phyloP scores from a whole-genome alignment of 371 early-diverging fungal species.

The Mortierella sp. region DNA sequence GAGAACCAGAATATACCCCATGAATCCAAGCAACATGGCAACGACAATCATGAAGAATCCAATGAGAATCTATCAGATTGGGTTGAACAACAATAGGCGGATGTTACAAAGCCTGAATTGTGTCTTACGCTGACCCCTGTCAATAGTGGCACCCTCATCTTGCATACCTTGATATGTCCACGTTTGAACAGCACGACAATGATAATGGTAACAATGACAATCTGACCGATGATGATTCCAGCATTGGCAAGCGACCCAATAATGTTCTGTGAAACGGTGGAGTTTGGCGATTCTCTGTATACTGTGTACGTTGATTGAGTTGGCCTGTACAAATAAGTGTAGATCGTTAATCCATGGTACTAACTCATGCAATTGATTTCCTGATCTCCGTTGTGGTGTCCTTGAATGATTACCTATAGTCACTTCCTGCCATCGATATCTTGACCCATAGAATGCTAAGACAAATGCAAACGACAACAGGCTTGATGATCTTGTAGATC shows the following conservation, averaged over 20 bases:
- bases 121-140: no score
- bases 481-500: conserved; percentile 83
- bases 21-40: conserved; percentile 75
- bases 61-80: conserved; percentile 63
- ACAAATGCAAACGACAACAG: conserved; percentile 79
- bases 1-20: conserved; percentile 76
- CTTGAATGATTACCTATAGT: conserved; percentile 60
- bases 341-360: not conserved
- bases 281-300: conserved; percentile 40
- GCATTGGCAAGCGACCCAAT: conserved; percentile 69
- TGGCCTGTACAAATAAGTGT: conserved; percentile 50
- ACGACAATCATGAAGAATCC: conserved; percentile 84
- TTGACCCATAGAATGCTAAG: conserved; percentile 89
- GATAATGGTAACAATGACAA: conserved; percentile 81
- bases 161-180: conserved; percentile 75
- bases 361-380: not conserved
- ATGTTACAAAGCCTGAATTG: not conserved
- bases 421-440: conserved; percentile 65
- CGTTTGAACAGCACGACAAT: conserved; percentile 81
- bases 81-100: not conserved
- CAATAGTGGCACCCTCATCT: not conserved
- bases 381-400: not conserved
- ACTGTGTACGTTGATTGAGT: conserved; percentile 60
- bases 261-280: conserved; percentile 38
- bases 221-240: conserved; percentile 79